phyloP scores from a whole-genome alignment of 2,329 filamentous ascomycete genomes.

The Juglanconis sp. region DNA sequence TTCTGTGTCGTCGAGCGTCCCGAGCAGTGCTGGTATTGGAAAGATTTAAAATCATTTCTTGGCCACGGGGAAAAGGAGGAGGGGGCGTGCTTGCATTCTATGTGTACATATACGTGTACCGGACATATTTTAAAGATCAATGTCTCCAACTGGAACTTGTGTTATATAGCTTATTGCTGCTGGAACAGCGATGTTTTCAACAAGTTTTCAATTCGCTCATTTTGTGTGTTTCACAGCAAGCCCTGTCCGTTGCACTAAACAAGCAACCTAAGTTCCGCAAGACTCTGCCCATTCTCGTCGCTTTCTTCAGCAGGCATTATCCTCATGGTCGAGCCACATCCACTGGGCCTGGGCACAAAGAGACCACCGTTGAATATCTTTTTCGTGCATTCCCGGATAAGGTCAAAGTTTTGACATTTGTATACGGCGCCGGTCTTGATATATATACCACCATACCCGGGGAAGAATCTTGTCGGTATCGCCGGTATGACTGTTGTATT shows the following conservation, averaged over 20 bases:
- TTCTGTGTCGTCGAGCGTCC: constrained; percentile 35
- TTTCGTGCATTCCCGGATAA: background rate
- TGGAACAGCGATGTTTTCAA: too few relatives aligned
- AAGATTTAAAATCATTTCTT: constrained; percentile 29
- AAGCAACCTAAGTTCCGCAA: too few relatives aligned
- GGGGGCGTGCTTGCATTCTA: background rate
- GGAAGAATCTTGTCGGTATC: background rate
- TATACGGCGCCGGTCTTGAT: background rate
- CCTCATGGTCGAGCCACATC: background rate
- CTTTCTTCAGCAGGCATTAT: background rate
- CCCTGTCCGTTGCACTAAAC: background rate
- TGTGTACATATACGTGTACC: background rate
- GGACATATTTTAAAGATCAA: background rate
- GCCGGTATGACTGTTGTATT: background rate
- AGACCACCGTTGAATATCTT: background rate
- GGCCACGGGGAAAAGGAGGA: background rate
- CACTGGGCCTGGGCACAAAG: background rate
- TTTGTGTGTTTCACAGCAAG: background rate
- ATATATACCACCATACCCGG: background rate
- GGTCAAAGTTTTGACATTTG: background rate
- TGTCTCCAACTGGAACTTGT: background rate
- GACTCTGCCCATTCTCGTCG: background rate
- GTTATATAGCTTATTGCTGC: background rate
- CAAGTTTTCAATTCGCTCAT: background rate
- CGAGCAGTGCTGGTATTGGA: constrained; percentile 44